Base-by-base conservation (phyloP, 176 grass and related monocot species). In the Oryza coarctata region DNA sequence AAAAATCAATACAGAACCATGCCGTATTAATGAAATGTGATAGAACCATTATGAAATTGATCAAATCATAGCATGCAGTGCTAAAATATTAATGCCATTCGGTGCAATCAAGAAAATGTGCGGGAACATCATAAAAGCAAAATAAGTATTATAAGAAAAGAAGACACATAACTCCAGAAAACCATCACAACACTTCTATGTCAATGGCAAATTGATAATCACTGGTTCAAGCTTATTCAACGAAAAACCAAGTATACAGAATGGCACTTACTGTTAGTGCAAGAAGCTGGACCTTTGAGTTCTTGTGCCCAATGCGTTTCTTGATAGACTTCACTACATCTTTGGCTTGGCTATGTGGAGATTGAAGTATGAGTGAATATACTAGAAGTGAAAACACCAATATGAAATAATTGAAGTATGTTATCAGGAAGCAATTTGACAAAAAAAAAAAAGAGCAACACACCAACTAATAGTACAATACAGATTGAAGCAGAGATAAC, bases 261-360 rank as follows among this genome's bases (percentile, higher is more conserved):
- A 66, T 70, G 64, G 33, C 12, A 79, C 85, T 91, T 82, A 98
- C 95, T 27, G 88, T 87, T 68, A 98, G 87, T 74, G 88, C 63
- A 15, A 98, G 92, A 73, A 95, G 84, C 85, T 98, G 95, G 76
- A 98, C 68, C 67, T 95, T 98, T 35, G 95, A 89, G 81, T 90
- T 98, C 79, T 87, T 98, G 86, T 91, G 84, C 9, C 74, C 87
- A 81, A 98, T 91, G 68, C 95, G 86, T 76, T 95, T 98, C 85
- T 95, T 98, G 70, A 93, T 25, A 50, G 74, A 79, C 81, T 95
- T 98, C 58, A 98, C 82, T 43, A 86, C 95, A 91, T 95, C 95
- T 86, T 98, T 98, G 75, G 90, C 79, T 95, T 89, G 88, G 67
- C 95, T 98, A 83, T 15, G 49, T 71, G 47, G 67, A 82, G 23